Evolutionary conservation across 352 stramenopile genomes (phyloP), one percentile per base, ranked within the genome.

Genomic region (Bremia lactucae): DNA sequence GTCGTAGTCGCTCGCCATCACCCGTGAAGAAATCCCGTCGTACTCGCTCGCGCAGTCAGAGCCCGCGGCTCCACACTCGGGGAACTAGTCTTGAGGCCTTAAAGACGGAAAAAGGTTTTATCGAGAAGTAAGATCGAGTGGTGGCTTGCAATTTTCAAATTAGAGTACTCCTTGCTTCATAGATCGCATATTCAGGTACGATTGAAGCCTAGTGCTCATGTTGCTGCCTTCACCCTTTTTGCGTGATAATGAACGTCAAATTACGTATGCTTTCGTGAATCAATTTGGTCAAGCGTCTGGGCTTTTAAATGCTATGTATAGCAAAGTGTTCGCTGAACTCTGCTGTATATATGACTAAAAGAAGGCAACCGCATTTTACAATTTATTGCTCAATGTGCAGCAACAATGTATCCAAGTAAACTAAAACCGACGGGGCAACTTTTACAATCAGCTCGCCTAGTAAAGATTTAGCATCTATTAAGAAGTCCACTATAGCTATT

Each of bases 1-100:
- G 65, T 13, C 61, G 52, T 18, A 77, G 62, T 28, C 56, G 39
- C 18, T 83, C 70, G 10, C 65, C 55, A 19, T 74, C 67, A n/a
- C 62, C 51, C 15, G 45, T 49, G 10, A 60, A 64, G 34, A 75
- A 63, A 56, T 48, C 57, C 29, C 51, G 52, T 18, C 72, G 68
- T 44, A 73, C 62, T 37, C 72, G 68, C 20, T 84, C 72, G 13
- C 72, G 64, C 50, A 83, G 68, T 46, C 58, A 65, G 35, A 73
- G 62, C 14, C 51, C 54, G 4, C 61, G 53, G 49, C 59, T 49
- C 18, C 42, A 41, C 34, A 36, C 42, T 36, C 53, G 33, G 19
- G 52, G 20, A 35, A 45, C 35, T 51, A 52, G 24, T 38, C 48
- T 35, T 15, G 46, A 29, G 4, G 16, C 21, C n/a, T 19, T 7